Conservation (phyloP, 257 asterid species). For the Echium plantagineum region DNA sequence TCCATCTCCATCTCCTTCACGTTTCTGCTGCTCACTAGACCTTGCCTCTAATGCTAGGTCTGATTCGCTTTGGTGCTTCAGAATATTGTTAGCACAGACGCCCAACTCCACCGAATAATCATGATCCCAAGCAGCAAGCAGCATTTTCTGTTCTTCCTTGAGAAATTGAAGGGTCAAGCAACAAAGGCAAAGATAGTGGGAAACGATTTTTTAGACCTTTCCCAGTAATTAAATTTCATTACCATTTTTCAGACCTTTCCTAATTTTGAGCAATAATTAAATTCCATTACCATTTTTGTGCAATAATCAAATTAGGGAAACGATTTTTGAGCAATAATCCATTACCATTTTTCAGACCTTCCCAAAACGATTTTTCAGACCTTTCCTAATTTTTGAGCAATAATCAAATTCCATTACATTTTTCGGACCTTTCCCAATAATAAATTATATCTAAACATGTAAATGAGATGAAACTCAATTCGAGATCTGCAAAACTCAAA, state of each 20-base stretch:
- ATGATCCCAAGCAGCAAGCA: slow-evolving; percentile 58
- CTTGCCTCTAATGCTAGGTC: slow-evolving; percentile 87
- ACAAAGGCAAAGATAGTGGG: slow-evolving; percentile 73
- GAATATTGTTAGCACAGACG: slow-evolving; percentile 57
- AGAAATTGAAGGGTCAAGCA: slow-evolving; percentile 63
- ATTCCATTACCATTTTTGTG: not conserved
- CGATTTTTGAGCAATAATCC: too few species aligned
- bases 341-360: too few species aligned
- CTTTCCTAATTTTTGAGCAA: too few species aligned
- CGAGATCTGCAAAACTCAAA: not conserved
- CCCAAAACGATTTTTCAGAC: too few species aligned
- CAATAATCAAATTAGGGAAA: too few species aligned
- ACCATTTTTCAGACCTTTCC: not conserved
- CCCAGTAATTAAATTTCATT: too few species aligned
- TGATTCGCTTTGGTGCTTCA: slow-evolving; percentile 55
- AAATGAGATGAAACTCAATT: not conserved
- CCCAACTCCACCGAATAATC: slow-evolving; percentile 88
- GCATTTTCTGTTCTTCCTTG: slow-evolving; percentile 60
- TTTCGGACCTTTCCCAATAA: too few species aligned
- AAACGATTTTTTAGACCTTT: too few species aligned
- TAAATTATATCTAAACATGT: not conserved
- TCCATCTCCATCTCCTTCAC: slow-evolving; percentile 23
- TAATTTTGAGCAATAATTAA: too few species aligned
- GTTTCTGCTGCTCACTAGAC: slow-evolving; percentile 32
- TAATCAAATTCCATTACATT: too few species aligned